phyloP scores from a whole-genome alignment of 176 grass and related monocot genomes.

The Carex kokanica region DNA sequence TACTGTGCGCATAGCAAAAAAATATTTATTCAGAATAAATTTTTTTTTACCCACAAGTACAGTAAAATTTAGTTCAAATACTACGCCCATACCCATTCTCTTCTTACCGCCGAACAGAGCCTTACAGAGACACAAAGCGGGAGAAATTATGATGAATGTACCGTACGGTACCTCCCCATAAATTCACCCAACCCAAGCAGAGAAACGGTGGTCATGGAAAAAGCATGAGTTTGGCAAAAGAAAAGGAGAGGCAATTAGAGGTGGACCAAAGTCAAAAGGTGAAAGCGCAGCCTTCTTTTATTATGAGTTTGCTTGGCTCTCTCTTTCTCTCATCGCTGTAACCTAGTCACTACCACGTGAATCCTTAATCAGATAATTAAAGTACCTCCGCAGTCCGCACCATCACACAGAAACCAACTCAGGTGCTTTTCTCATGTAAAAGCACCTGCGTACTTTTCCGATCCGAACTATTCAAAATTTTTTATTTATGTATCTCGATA shows the following conservation, averaged over 20 bases:
- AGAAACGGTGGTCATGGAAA: neutral
- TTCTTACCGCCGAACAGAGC: neutral
- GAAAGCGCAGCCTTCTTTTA: neutral
- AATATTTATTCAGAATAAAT: too few relatives aligned
- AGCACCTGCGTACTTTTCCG: too few relatives aligned
- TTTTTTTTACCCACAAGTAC: too few relatives aligned
- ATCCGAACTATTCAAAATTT: too few relatives aligned
- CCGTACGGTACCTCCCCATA: neutral
- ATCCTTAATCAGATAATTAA: neutral
- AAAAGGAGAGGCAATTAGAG: neutral
- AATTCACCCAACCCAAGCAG: neutral
- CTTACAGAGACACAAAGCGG: neutral
- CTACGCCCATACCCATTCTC: too few relatives aligned
- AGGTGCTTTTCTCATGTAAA: too few relatives aligned
- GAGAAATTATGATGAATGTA: neutral
- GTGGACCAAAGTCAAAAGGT: slow-evolving; percentile 1
- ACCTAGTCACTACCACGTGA: slow-evolving; percentile 25
- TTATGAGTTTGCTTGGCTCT: neutral
- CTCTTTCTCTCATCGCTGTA: slow-evolving; percentile 13
- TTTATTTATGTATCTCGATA: too few relatives aligned
- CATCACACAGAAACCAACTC: too few relatives aligned
- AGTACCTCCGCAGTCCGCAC: neutral
- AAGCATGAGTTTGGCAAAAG: neutral
- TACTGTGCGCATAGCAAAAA: too few relatives aligned
- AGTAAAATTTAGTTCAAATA: too few relatives aligned